phyloP scores from a whole-genome alignment of 352 stramenopile genomes.

The Globisporangium uncinulatum region DNA sequence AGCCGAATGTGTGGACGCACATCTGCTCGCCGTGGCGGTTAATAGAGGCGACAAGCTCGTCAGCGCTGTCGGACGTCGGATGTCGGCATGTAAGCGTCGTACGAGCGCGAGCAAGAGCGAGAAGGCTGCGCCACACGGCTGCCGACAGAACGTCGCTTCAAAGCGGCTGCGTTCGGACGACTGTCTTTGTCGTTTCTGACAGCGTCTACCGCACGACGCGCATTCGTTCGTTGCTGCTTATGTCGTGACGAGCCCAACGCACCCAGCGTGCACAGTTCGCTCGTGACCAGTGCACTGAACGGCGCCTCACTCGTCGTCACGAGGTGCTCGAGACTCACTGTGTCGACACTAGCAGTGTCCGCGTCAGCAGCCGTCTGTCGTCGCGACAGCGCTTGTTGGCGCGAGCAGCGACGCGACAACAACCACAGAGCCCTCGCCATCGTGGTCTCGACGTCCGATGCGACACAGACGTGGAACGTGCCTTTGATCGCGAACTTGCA shows the following conservation, averaged over 20 bases:
- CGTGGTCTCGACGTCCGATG: conserved; percentile 19
- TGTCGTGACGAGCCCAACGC: conserved; percentile 5
- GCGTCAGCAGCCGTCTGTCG: background rate
- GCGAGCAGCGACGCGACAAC: too few relatives aligned
- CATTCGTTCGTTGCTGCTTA: background rate
- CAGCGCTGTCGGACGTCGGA: background rate
- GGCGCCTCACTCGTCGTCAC: conserved; percentile 2
- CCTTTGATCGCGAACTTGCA: conserved; percentile 78
- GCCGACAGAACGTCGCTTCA: conserved; percentile 71
- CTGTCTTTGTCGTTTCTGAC: background rate
- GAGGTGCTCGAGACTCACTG: conserved; percentile 2
- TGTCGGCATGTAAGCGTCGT: conserved; percentile 19
- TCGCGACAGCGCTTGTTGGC: background rate
- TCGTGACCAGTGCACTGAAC: conserved; percentile 16
- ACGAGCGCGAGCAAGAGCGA: conserved; percentile 45
- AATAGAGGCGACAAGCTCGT: too few relatives aligned
- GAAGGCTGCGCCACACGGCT: conserved; percentile 56
- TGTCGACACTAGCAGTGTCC: background rate
- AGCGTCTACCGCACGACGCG: background rate
- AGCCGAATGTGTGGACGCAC: conserved; percentile 37
- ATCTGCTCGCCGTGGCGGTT: conserved; percentile 3
- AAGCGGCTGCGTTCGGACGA: conserved; percentile 25
- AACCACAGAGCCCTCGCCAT: background rate
- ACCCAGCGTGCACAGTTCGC: conserved; percentile 9
- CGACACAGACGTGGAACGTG: conserved; percentile 27